Evolutionary conservation across 73 alveolate species (phyloP).

Genomic region (Paramecium bursaria): DNA sequence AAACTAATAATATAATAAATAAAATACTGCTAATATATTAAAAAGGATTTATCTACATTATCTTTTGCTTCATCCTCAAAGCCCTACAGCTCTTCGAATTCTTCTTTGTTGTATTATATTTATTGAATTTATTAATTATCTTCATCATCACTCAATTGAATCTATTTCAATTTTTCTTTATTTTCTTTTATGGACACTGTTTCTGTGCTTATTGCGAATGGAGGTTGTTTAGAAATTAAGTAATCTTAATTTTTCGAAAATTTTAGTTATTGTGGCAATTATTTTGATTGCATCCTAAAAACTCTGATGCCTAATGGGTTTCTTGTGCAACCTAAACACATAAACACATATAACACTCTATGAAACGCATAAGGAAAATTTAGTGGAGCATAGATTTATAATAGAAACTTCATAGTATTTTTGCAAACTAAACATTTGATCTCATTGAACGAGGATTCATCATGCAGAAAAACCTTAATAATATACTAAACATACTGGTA

Average conservation of each 20-base stretch:
- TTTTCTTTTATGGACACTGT: constrained; percentile 8
- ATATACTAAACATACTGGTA: not conserved
- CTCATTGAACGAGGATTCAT: constrained; percentile 2
- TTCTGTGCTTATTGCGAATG: constrained; percentile 8
- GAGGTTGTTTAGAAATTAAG: not conserved
- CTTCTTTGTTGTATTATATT: not conserved
- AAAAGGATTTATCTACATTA: constrained; percentile 29
- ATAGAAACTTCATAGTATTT: constrained; percentile 22
- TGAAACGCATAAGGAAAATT: constrained; percentile 1
- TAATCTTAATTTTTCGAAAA: constrained; percentile 19
- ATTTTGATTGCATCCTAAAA: constrained; percentile 10
- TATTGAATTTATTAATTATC: not conserved
- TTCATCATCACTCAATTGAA: not conserved
- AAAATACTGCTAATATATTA: constrained; percentile 24
- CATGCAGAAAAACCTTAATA: constrained; percentile 1
- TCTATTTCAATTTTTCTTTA: constrained; percentile 3
- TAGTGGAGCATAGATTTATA: constrained; percentile 45
- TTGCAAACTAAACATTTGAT: constrained; percentile 23
- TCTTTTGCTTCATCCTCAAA: constrained; percentile 11
- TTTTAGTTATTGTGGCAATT: not conserved
- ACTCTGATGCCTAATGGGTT: not conserved
- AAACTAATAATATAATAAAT: not conserved
- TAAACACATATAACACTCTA: constrained; percentile 32
- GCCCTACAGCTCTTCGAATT: not conserved
- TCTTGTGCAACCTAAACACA: constrained; percentile 17